Percentiles rank a stretch among this genome's conserved stretches.
These are phyloP conservation scores for Lycium ferocissimum DNA, from an alignment of 257 asterid genomes.

Conservation along the genomic window DNA sequence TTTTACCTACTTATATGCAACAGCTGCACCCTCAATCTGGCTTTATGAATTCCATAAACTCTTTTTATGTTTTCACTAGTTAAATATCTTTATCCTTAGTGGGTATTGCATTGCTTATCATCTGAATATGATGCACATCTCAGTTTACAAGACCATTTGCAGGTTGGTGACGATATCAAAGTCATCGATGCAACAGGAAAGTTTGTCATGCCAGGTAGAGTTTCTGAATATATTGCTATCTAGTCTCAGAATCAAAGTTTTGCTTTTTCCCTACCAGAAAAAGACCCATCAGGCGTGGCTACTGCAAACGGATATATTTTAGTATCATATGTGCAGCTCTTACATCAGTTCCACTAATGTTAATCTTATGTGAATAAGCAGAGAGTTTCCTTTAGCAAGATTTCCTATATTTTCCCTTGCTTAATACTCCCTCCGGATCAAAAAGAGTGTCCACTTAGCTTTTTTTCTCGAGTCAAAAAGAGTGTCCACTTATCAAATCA, in stretches of 20 bases:
- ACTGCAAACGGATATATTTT: background rate
- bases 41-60: constrained; percentile 6
- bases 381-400: background rate
- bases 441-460: too few species aligned
- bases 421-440: background rate
- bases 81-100: background rate
- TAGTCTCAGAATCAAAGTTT: constrained; percentile 6
- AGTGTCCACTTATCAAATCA: too few species aligned
- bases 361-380: background rate
- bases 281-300: background rate
- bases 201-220: constrained; percentile 94
- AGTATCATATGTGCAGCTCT: constrained; percentile 19
- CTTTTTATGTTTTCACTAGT: constrained; percentile 2
- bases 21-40: background rate
- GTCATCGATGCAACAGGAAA: constrained; percentile 90
- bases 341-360: background rate
- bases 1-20: background rate
- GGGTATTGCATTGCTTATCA: background rate
- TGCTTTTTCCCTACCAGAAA: constrained; percentile 14
- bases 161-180: constrained; percentile 83
- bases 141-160: constrained; percentile 38
- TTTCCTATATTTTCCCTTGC: too few species aligned
- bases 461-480: too few species aligned
- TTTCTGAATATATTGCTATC: constrained; percentile 15
- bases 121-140: constrained; percentile 31